phyloP scores from a whole-genome alignment of 768 basidiomycete species.

The Lactarius hatsudake region DNA sequence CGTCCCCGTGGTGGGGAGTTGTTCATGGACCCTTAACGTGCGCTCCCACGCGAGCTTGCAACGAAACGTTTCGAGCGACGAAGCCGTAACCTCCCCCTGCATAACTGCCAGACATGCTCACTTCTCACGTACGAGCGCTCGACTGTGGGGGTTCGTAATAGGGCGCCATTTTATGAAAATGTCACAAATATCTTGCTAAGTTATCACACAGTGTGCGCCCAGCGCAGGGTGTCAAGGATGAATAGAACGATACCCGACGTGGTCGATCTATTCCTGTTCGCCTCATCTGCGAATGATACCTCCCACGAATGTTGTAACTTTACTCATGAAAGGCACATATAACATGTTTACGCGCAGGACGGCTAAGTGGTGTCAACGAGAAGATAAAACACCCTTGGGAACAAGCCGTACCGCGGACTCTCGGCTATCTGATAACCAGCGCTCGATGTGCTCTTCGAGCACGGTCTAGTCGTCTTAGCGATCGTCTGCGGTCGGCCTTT shows the following conservation, averaged over 20 bases:
- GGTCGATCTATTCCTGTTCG: not conserved
- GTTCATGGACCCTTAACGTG: not conserved
- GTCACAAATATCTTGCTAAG: not conserved
- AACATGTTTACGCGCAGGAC: not conserved
- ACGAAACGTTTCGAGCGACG: not conserved
- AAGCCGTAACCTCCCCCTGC: not conserved
- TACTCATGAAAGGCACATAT: not conserved
- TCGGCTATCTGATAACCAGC: not conserved
- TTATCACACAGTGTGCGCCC: not conserved
- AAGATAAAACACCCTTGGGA: not conserved
- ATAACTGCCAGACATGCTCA: not conserved
- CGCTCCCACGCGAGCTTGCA: not conserved
- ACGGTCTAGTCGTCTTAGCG: not conserved
- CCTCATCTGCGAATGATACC: not conserved
- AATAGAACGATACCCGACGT: not conserved
- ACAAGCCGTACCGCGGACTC: not conserved
- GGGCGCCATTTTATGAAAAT: not conserved
- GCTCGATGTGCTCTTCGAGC: not conserved
- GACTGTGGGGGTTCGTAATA: not conserved
- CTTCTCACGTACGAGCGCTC: constrained; percentile 3
- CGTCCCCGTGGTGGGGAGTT: not conserved
- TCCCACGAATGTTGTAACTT: not conserved
- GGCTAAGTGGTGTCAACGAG: not conserved
- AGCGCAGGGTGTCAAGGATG: not conserved
- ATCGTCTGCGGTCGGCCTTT: not conserved